Evolutionary conservation across 169 alveolate species (phyloP).

Genomic region (Amoebophrya sp.): DNA sequence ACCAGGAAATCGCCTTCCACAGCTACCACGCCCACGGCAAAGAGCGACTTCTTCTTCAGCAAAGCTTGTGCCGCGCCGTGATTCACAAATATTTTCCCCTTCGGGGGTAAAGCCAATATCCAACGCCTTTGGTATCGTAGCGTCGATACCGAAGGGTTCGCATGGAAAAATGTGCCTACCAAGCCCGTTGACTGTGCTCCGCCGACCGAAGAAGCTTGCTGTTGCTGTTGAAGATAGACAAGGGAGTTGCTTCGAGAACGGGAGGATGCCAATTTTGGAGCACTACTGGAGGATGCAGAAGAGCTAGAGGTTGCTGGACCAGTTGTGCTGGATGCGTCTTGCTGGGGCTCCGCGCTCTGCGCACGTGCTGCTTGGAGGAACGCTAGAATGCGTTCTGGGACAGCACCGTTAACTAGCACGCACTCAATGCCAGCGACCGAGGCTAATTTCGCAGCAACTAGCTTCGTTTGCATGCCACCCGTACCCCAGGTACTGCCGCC

Average conservation of each 20-base stretch:
- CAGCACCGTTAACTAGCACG: constrained; percentile 49
- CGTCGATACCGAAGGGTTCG: constrained; percentile 19
- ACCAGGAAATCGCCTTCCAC: constrained; percentile 23
- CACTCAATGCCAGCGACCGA: constrained; percentile 53
- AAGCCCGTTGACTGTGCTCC: neutral
- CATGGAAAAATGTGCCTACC: constrained; percentile 26
- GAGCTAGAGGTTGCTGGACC: neutral
- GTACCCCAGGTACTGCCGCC: constrained; percentile 43
- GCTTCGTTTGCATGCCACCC: constrained; percentile 54
- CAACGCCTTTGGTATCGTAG: constrained; percentile 26
- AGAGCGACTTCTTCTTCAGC: constrained; percentile 26
- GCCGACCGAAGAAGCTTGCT: neutral
- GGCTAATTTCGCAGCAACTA: constrained; percentile 51
- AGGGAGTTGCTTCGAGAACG: too few relatives aligned
- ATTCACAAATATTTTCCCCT: neutral
- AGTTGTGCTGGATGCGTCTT: neutral
- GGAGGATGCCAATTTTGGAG: too few relatives aligned
- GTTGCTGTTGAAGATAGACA: too few relatives aligned
- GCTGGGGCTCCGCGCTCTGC: neutral
- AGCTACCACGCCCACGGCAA: constrained; percentile 25
- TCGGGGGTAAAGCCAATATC: constrained; percentile 23
- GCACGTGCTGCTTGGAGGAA: constrained; percentile 37
- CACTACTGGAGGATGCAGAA: too few relatives aligned
- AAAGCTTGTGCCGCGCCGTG: constrained; percentile 31
- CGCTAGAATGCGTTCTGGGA: constrained; percentile 34